These are phyloP conservation scores for Xylaria scruposa DNA, from an alignment of 495 filamentous ascomycete genomes.

Conservation along the genomic window DNA sequence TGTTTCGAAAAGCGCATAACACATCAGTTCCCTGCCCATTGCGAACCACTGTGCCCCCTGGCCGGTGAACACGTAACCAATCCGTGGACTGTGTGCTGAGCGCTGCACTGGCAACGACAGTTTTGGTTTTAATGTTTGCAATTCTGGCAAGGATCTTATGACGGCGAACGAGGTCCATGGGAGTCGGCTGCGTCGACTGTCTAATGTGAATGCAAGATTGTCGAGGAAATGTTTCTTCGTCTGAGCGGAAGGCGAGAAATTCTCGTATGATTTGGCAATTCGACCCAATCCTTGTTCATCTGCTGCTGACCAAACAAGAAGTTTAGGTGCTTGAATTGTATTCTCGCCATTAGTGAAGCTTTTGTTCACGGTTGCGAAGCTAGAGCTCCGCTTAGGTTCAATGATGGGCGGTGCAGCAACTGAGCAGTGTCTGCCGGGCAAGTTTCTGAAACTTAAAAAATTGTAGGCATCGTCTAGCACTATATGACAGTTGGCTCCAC, in stretches of 20 bases:
- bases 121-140: not conserved
- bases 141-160: not conserved
- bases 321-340: constrained; percentile 23
- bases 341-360: constrained; percentile 17
- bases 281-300: constrained; percentile 33
- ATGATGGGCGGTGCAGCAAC: not conserved
- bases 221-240: constrained; percentile 26
- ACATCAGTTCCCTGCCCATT: constrained; percentile 56
- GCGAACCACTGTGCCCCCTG: constrained; percentile 52
- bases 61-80: constrained; percentile 47
- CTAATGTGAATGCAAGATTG: constrained; percentile 40
- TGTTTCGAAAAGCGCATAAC: constrained; percentile 21
- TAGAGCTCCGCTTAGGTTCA: not conserved
- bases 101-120: constrained; percentile 18
- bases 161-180: constrained; percentile 35
- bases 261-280: constrained; percentile 21
- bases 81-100: constrained; percentile 8
- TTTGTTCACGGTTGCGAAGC: not conserved
- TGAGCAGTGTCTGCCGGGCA: not conserved
- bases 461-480: constrained; percentile 54
- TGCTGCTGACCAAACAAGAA: constrained; percentile 37
- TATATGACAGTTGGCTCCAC: constrained; percentile 62
- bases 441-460: not conserved
- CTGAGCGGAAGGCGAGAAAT: not conserved
- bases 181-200: constrained; percentile 35